phyloP scores from a whole-genome alignment of 2,329 filamentous ascomycete genomes.

The Thielaviopsis euricoi region DNA sequence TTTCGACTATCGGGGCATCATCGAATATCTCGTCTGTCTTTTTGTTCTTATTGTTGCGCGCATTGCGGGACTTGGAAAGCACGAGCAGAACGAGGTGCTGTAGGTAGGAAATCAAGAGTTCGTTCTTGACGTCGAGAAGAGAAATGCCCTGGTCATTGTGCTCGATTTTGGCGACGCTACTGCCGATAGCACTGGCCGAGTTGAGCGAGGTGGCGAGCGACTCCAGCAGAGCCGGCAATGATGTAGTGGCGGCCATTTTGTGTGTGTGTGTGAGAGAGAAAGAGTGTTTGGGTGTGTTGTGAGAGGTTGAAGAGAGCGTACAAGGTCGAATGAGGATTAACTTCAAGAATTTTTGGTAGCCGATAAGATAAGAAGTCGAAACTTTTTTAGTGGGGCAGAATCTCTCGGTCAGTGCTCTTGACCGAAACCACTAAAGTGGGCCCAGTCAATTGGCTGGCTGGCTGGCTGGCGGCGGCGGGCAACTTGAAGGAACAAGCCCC shows the following conservation, averaged over 20 bases:
- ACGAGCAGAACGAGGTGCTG: conserved; percentile 87
- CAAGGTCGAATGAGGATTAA: not conserved
- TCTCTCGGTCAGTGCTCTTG: not conserved
- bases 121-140: conserved; percentile 88
- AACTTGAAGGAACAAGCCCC: not conserved
- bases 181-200: conserved; percentile 50
- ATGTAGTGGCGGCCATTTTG: conserved; percentile 32
- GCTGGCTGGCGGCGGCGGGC: too few relatives aligned
- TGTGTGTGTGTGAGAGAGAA: conserved; percentile 3
- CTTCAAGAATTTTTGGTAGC: conserved; percentile 7
- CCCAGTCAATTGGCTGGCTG: too few relatives aligned
- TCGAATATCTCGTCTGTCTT: conserved; percentile 11
- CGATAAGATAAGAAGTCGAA: conserved; percentile 9
- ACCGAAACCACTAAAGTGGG: not conserved
- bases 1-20: conserved; percentile 47
- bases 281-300: too few relatives aligned
- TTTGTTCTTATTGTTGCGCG: conserved; percentile 10
- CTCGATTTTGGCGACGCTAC: conserved; percentile 44
- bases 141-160: conserved; percentile 81
- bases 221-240: conserved; percentile 32
- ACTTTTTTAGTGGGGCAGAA: conserved; percentile 10
- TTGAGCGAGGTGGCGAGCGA: conserved; percentile 42
- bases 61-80: conserved; percentile 58
- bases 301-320: not conserved
- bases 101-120: conserved; percentile 88